These are phyloP conservation scores for Pseudogymnoascus sp. DNA, from an alignment of 2,329 filamentous ascomycete species.

Conservation along the genomic window DNA sequence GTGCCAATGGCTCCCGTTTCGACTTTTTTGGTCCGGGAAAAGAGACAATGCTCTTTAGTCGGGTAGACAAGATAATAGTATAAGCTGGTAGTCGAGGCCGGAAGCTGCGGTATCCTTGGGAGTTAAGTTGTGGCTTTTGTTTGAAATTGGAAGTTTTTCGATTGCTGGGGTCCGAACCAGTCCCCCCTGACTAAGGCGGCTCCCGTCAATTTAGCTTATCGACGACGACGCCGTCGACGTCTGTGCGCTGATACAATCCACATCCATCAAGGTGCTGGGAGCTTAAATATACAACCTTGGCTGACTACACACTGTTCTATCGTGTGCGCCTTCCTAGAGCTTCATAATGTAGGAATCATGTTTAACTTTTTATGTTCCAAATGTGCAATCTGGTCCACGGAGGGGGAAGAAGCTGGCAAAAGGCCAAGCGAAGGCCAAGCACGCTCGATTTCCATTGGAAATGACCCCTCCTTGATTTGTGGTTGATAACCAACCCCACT, in stretches of 20 bases:
- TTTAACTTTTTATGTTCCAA: not conserved
- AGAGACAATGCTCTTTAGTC: not conserved
- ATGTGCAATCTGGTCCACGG: not conserved
- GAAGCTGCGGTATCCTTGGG: not conserved
- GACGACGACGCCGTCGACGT: not conserved
- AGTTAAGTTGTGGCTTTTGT: not conserved
- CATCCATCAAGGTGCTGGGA: not conserved
- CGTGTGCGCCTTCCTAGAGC: not conserved
- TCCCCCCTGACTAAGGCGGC: constrained; percentile 1
- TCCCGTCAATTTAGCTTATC: not conserved
- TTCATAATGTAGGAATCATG: not conserved
- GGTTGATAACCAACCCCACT: not conserved
- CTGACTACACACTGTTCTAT: not conserved
- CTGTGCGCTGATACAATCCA: not conserved
- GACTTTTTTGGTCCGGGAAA: not conserved
- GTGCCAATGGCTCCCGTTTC: not conserved
- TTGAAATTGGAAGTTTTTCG: not conserved
- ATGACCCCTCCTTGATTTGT: not conserved
- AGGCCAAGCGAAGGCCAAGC: not conserved
- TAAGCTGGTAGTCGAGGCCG: not conserved
- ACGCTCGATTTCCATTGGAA: not conserved
- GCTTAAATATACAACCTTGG: not conserved
- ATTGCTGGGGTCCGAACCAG: not conserved
- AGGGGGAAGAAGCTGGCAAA: not conserved
- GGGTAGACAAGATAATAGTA: not conserved